phyloP scores from a whole-genome alignment of 129 eudicot genomes.

The Helianthus tuberosus region DNA sequence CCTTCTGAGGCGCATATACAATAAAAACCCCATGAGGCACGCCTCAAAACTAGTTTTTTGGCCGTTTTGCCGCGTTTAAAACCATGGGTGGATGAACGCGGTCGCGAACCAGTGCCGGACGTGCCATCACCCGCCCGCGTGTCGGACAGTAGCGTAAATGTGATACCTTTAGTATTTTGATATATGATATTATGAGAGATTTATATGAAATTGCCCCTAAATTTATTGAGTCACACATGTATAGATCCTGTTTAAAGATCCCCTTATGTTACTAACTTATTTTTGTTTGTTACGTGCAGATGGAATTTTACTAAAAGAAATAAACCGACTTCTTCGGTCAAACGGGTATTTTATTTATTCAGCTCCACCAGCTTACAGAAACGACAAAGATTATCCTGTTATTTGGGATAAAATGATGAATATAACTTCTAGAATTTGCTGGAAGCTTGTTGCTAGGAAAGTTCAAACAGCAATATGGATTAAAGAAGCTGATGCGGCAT shows the following conservation, averaged over 20 bases:
- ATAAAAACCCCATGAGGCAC: too few species aligned
- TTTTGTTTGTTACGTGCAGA: slow-evolving; percentile 43
- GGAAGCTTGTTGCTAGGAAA: slow-evolving; percentile 84
- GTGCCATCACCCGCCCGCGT: too few species aligned
- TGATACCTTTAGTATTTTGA: too few species aligned
- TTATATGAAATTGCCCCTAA: neutral
- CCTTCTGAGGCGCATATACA: too few species aligned
- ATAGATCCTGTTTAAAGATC: neutral
- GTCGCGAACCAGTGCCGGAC: too few species aligned
- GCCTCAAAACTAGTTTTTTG: too few species aligned
- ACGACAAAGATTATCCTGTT: slow-evolving; percentile 86
- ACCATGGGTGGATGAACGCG: too few species aligned
- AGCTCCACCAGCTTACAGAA: slow-evolving; percentile 95
- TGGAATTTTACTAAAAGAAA: slow-evolving; percentile 85
- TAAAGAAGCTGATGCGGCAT: slow-evolving; percentile 59
- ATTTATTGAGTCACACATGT: neutral
- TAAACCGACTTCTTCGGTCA: slow-evolving; percentile 74
- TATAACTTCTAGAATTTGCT: slow-evolving; percentile 85
- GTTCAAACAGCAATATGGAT: slow-evolving; percentile 96
- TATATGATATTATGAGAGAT: neutral
- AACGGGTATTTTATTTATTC: slow-evolving; percentile 95
- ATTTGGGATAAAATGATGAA: slow-evolving; percentile 85
- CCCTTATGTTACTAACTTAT: neutral
- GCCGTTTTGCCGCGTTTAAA: too few species aligned
- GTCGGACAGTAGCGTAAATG: too few species aligned